Conservation (phyloP, 1,284 basidiomycete species). For the Malassezia brasiliensis region DNA sequence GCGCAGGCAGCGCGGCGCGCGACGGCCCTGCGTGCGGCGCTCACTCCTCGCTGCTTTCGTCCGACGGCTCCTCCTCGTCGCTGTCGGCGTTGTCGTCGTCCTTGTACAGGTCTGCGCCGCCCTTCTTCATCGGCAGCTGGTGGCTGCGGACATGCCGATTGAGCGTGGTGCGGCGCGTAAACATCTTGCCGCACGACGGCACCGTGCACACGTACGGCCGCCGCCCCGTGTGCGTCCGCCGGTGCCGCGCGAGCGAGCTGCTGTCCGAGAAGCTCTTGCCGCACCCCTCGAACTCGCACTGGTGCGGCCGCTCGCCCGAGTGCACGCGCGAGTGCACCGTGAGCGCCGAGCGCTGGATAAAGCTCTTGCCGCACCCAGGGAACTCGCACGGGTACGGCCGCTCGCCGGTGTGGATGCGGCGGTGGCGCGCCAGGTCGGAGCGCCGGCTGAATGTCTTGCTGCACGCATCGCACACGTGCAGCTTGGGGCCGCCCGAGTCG, state of each 20-base stretch:
- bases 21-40: neutral
- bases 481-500: constrained; percentile 45
- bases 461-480: constrained; percentile 44
- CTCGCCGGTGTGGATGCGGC: constrained; percentile 79
- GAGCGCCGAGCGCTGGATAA: constrained; percentile 54
- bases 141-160: constrained; percentile 44
- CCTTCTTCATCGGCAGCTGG: constrained; percentile 28
- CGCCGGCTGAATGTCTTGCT: constrained; percentile 44
- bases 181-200: constrained; percentile 45
- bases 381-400: constrained; percentile 60
- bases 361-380: constrained; percentile 50
- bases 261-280: constrained; percentile 55
- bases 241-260: constrained; percentile 55
- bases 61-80: constrained; percentile 24
- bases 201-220: constrained; percentile 48
- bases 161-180: constrained; percentile 46
- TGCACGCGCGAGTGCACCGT: constrained; percentile 76
- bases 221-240: constrained; percentile 61
- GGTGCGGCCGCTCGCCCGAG: constrained; percentile 78
- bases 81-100: constrained; percentile 26
- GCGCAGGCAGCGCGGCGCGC: too few relatives aligned
- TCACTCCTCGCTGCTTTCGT: constrained; percentile 4
- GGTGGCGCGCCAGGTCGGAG: constrained; percentile 53
- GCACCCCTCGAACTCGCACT: constrained; percentile 59
- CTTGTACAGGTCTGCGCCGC: constrained; percentile 6